Base-by-base conservation (phyloP, 164 flowering plant species). In the Magnolia sinica region DNA sequence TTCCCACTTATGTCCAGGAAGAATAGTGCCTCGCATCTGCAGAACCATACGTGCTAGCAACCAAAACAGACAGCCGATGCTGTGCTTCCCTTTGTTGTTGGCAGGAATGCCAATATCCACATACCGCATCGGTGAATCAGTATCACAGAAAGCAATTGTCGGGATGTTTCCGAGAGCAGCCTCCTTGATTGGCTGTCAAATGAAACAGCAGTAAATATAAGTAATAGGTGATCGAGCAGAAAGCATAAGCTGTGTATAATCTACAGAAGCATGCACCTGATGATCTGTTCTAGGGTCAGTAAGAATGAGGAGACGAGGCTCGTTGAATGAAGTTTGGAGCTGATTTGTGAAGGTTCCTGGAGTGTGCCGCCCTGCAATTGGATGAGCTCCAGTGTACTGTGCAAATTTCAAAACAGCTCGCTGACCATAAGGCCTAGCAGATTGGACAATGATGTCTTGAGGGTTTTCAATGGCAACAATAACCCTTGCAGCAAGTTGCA, bases 351-450 rank as follows among this genome's bases (percentile, higher is more conserved):
- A 92, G 9, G 97, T 92, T 64, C 97, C 97, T 29, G 97, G 97
- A 18, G 97, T 92, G 86, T 92, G 97, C 67, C 97, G 81, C 14
- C 97, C 95, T 29, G 95, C 97, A 85, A 92, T 90, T 5, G 97
- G 92, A 75, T 90, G 87, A 72, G 89, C 88, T 72, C 93, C 92
- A 22, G 92, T 91, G 82, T 88, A 86, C 52, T 91, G 93, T 4
- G 97, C 97, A 84, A 92, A 92, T 82, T 92, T 92, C 78, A 92
- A 74, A 2, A 92, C 91, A 74, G 97, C 97, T 52, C 97, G 84
- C 86, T 93, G 98, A 50, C 98, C 98, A 86, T 93, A 93, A 1
- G 98, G 98, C 81, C 96, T 88, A 7, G 98, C 98, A 81, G 96
- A 91, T 79, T 93, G 98, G 22, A 92, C 98, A 79, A 93, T 93